Base-by-base conservation (phyloP, 768 basidiomycete genomes). In the Bullera alba region DNA sequence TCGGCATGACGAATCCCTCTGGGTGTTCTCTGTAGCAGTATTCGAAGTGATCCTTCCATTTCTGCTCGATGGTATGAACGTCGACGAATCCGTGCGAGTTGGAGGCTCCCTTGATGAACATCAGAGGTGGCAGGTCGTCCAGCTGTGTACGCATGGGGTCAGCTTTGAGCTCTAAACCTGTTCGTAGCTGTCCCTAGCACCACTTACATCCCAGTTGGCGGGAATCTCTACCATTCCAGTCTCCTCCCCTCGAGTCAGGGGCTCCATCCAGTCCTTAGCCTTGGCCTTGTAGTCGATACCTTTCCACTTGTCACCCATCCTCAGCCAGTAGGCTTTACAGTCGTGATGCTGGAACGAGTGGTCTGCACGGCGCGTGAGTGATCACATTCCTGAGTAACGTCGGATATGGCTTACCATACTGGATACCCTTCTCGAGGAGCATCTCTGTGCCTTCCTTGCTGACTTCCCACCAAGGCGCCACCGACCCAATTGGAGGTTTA, bases 71-170 rank as follows among this genome's bases (percentile, higher is more conserved):
- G 35, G 81, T 80, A 29, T 79, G 75, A 1, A 79, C 64, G 58
- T 83, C 84, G n/a, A 86, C 84, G 78, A 81, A 85, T 32, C 84
- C 84, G 61, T 86, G 84, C 0, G 83, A 83, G 65, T 85, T 85
- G 0, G 80, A 70, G 43, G 75, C 46, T 5, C 77, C 19, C 76
- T 76, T 68, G 55, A 68, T 83, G 71, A 85, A 86, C 82, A 83
- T 63, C 22, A 59, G 81, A 0, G 83, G 83, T 7, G 83, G 83
- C 15, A 86, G 75, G 65, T 86, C 85, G 48, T 86, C 84, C 16
- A 84, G 75, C 60, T 61, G 42, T 2, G 37, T 39, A n/a, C 12
- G 32, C 12, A 39, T 12, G 10, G 22, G 19, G 8, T 39, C 14
- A 22, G 44, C 14, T 36, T 22, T 12, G 45, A 46, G 34, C 21